Conservation (phyloP, 2,329 filamentous ascomycete genomes). For the Stachybotrys chlorohalonatus region DNA sequence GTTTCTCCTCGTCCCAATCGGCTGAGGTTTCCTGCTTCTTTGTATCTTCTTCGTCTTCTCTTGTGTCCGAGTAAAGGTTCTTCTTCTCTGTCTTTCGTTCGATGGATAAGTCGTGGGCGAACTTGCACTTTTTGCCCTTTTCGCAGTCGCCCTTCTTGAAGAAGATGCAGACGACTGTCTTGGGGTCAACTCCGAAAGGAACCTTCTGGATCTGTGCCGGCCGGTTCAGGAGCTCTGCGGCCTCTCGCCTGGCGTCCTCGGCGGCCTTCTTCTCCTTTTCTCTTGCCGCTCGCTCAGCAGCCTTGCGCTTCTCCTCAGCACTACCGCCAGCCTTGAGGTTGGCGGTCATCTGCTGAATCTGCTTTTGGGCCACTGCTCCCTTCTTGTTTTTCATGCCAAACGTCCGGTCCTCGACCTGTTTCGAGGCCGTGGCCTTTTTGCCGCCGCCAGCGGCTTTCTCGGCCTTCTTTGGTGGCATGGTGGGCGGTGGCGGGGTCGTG, state of each 20-base stretch:
- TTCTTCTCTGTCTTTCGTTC: slow-evolving; percentile 91
- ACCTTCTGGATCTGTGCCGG: slow-evolving; percentile 96
- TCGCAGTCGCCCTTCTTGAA: slow-evolving; percentile 97
- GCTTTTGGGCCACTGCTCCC: slow-evolving; percentile 79
- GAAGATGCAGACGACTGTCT: slow-evolving; percentile 93
- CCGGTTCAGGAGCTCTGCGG: slow-evolving; percentile 75
- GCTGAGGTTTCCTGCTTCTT: slow-evolving; percentile 91
- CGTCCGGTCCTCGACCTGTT: slow-evolving; percentile 82
- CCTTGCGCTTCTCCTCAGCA: slow-evolving; percentile 79
- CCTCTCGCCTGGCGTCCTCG: slow-evolving; percentile 74
- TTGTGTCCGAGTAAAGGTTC: slow-evolving; percentile 78
- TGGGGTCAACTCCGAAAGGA: slow-evolving; percentile 94
- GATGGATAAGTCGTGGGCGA: slow-evolving; percentile 81
- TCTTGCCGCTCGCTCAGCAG: slow-evolving; percentile 54
- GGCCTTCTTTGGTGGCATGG: slow-evolving; percentile 64
- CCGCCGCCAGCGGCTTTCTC: slow-evolving; percentile 37
- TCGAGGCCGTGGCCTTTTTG: slow-evolving; percentile 48
- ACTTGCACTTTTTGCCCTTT: slow-evolving; percentile 97
- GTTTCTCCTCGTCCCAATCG: slow-evolving; percentile 96
- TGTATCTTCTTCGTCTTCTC: slow-evolving; percentile 59
- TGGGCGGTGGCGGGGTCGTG: slow-evolving; percentile 28
- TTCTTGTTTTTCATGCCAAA: slow-evolving; percentile 99
- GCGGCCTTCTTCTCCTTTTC: slow-evolving; percentile 88
- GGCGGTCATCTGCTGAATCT: slow-evolving; percentile 75
- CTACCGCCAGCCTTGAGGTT: slow-evolving; percentile 66